A percentile compares a stretch with the other conserved stretches of the same genome.
Conservation (phyloP, 176 grass and related monocot species). For the Musa beccarii region DNA sequence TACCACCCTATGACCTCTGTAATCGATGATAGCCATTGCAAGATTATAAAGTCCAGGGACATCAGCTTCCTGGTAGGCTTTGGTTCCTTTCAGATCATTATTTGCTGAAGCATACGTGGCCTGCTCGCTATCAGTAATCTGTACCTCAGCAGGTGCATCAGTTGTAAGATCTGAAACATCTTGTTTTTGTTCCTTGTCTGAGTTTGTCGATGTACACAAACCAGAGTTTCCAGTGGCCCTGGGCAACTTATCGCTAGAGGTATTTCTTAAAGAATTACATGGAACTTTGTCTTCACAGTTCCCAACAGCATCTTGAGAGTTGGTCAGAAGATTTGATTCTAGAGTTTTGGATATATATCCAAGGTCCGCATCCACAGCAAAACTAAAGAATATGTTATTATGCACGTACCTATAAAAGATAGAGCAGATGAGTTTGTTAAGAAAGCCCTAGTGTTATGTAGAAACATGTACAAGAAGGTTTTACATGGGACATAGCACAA, state of each 20-base stretch:
- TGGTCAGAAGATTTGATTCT: constrained; percentile 14
- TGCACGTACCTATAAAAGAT: constrained; percentile 78
- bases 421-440: neutral
- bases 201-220: neutral
- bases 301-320: constrained; percentile 26
- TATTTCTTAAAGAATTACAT: constrained; percentile 25
- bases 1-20: constrained; percentile 94
- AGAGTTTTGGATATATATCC: constrained; percentile 59
- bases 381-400: constrained; percentile 99
- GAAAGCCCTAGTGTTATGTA: neutral
- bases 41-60: constrained; percentile 91
- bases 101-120: constrained; percentile 99
- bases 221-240: constrained; percentile 10
- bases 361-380: constrained; percentile 82
- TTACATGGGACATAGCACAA: too few relatives aligned
- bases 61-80: constrained; percentile 97
- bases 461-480: too few relatives aligned
- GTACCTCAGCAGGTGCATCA: constrained; percentile 54
- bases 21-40: constrained; percentile 98
- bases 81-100: constrained; percentile 97
- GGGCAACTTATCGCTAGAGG: neutral
- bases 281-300: constrained; percentile 16
- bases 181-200: constrained; percentile 23
- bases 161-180: constrained; percentile 22
- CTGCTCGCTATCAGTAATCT: constrained; percentile 82